These are phyloP conservation scores for Cucurbita maxima DNA, from an alignment of 306 rosid species.

Conservation along the genomic window DNA sequence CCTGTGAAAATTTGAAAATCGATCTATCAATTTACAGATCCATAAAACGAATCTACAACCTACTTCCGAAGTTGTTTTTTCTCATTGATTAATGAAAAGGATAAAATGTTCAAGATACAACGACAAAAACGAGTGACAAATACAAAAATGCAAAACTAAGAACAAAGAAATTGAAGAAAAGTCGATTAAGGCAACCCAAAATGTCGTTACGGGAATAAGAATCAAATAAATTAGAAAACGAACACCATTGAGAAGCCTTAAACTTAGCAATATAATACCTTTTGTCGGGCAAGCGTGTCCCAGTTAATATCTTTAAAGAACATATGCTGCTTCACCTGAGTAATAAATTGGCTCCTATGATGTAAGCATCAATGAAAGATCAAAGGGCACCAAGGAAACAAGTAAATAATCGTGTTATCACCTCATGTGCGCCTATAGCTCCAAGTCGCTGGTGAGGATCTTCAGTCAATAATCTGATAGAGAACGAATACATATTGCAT, in stretches of 20 bases:
- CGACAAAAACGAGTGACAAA: not conserved
- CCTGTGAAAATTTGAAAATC: conserved; percentile 36
- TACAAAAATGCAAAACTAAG: not conserved
- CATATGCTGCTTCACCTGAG: conserved; percentile 83
- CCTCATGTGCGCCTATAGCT: conserved; percentile 95
- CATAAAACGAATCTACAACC: not conserved
- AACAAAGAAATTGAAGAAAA: not conserved
- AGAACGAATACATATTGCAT: not conserved
- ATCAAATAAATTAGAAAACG: not conserved
- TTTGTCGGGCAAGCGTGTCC: conserved; percentile 98
- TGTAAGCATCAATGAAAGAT: conserved; percentile 1
- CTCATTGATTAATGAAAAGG: not conserved
- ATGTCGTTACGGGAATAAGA: not conserved
- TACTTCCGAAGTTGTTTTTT: not conserved
- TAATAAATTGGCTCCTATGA: conserved; percentile 13
- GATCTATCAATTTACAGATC: not conserved
- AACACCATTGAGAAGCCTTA: not conserved
- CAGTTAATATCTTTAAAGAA: conserved; percentile 95
- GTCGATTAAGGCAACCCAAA: not conserved
- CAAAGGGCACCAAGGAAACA: conserved; percentile 7
- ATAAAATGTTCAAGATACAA: not conserved
- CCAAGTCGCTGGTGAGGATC: conserved; percentile 96
- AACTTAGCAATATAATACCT: conserved; percentile 20
- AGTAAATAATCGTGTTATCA: not conserved
- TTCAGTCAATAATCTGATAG: conserved; percentile 67